Conservation (phyloP, 768 basidiomycete genomes). For the Russula earlei region DNA sequence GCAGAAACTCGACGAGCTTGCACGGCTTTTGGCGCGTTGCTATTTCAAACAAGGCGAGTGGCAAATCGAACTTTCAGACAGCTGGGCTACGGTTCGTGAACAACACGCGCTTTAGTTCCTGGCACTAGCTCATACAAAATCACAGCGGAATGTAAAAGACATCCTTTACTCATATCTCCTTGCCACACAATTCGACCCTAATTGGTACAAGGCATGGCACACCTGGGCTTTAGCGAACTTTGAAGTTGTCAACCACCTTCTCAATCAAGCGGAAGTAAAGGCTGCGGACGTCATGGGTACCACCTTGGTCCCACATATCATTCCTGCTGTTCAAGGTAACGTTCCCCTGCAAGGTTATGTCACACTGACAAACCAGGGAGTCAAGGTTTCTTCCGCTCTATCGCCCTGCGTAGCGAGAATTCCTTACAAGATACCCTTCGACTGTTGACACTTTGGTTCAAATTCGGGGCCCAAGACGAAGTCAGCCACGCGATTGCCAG, state of each 20-base stretch:
- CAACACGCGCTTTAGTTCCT: background rate
- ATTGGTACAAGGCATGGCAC: conserved; percentile 99
- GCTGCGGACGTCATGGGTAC: conserved; percentile 48
- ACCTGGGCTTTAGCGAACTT: conserved; percentile 97
- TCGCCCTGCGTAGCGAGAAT: conserved; percentile 80
- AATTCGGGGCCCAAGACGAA: conserved; percentile 83
- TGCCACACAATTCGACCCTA: conserved; percentile 84
- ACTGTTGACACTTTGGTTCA: conserved; percentile 95
- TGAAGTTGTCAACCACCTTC: conserved; percentile 79
- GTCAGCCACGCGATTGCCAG: conserved; percentile 83
- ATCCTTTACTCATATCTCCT: conserved; percentile 78
- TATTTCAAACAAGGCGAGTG: conserved; percentile 96
- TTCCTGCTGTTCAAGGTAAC: conserved; percentile 85
- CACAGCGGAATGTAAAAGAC: conserved; percentile 66
- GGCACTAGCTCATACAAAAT: conserved; percentile 14
- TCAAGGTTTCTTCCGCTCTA: conserved; percentile 89
- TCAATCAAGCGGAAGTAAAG: conserved; percentile 50
- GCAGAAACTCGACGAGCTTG: conserved; percentile 57
- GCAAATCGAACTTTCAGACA: conserved; percentile 74
- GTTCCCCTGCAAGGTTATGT: background rate
- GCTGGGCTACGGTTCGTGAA: conserved; percentile 63
- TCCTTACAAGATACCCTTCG: conserved; percentile 92
- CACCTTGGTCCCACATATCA: conserved; percentile 70
- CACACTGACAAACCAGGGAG: conserved; percentile 10
- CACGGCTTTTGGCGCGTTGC: conserved; percentile 88